phyloP scores from a whole-genome alignment of 225 moss, liverwort and hornwort species.

The Physcomitrium patens region DNA sequence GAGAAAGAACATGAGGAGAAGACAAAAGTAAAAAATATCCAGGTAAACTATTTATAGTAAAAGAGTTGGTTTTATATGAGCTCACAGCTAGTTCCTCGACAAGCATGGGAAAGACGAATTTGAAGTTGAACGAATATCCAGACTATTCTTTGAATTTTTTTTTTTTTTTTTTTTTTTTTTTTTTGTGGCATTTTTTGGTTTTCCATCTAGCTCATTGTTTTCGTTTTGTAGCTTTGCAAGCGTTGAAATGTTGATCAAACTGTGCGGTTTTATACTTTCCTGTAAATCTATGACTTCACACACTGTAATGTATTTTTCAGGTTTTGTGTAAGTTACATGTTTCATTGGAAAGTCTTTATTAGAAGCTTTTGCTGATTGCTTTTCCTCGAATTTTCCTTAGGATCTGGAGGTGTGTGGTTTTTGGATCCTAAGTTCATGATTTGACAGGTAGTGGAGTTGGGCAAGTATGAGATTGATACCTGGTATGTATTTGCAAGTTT shows the following conservation, averaged over 20 bases:
- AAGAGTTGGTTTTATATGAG: constrained; percentile 9
- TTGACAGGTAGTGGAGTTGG: constrained; percentile 94
- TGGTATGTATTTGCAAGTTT: constrained; percentile 62
- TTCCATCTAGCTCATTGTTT: constrained; percentile 1
- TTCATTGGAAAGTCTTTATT: constrained; percentile 27
- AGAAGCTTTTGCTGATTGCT: constrained; percentile 25
- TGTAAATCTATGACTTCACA: background rate
- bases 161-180: too few relatives aligned
- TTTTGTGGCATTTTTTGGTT: background rate
- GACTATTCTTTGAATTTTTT: background rate
- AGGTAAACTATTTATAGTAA: constrained; percentile 47
- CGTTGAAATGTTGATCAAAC: background rate
- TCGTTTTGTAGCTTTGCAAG: constrained; percentile 4
- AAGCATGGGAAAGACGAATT: constrained; percentile 6
- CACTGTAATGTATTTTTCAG: constrained; percentile 16
- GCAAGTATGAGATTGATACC: constrained; percentile 94
- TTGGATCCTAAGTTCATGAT: constrained; percentile 42
- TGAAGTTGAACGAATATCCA: background rate
- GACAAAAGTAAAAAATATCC: constrained; percentile 82
- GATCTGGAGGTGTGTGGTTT: constrained; percentile 35
- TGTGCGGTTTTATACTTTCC: too few relatives aligned
- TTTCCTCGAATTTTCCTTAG: constrained; percentile 34
- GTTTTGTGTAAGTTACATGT: background rate
- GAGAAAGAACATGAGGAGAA: constrained; percentile 79
- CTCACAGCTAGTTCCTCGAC: background rate